A percentile compares a stretch with the other conserved stretches of the same genome.
These are phyloP conservation scores for Leishmania turanica DNA, from an alignment of 208 protist genomes.

Conservation along the genomic window DNA sequence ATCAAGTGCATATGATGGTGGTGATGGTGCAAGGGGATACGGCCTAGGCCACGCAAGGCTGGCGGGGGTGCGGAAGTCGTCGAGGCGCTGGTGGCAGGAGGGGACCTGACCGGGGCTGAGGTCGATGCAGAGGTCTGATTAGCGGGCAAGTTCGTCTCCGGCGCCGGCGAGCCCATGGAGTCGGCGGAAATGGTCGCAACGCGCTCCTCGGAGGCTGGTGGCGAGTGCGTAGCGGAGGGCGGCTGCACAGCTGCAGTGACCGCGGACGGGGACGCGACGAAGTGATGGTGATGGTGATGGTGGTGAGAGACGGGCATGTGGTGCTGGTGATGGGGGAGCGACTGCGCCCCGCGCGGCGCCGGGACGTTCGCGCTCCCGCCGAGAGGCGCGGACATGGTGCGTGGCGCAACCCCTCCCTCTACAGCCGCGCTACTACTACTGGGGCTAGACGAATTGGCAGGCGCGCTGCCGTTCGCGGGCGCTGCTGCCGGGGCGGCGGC, in stretches of 20 bases:
- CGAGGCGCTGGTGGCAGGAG: background rate
- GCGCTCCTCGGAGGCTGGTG: constrained; percentile 16
- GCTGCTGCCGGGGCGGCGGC: background rate
- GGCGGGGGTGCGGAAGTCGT: background rate
- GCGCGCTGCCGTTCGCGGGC: background rate
- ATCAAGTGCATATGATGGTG: constrained; percentile 34
- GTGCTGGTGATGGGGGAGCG: constrained; percentile 28
- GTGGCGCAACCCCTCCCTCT: background rate
- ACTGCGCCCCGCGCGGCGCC: constrained; percentile 19
- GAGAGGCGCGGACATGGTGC: constrained; percentile 3
- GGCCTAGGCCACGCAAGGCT: constrained; percentile 24
- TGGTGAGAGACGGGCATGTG: constrained; percentile 31
- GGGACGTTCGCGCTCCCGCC: constrained; percentile 1
- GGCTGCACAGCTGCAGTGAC: background rate
- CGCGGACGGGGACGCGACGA: background rate
- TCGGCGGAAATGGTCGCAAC: background rate
- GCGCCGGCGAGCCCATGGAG: background rate
- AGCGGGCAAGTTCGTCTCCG: background rate
- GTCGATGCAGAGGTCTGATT: background rate
- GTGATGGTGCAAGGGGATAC: constrained; percentile 31
- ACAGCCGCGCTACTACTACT: background rate
- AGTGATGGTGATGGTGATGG: constrained; percentile 33
- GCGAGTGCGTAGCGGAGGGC: constrained; percentile 4
- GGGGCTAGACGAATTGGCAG: background rate
- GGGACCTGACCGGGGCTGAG: background rate